Conservation (phyloP, 768 basidiomycete species). For the Rhizopogon sp. region DNA sequence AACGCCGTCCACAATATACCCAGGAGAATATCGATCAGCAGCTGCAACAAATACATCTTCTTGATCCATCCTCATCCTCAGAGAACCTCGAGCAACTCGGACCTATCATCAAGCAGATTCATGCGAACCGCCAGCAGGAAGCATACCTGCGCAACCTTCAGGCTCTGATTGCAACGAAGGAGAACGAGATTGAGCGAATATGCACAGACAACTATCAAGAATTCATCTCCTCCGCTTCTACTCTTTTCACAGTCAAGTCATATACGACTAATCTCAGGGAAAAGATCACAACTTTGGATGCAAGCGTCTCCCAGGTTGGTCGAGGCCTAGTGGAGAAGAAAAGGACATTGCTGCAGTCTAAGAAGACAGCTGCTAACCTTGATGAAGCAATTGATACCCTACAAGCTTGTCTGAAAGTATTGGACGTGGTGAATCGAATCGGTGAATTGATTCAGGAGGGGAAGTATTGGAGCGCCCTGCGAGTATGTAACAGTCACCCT, state of each 20-base stretch:
- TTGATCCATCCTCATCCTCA: constrained; percentile 81
- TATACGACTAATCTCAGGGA: constrained; percentile 93
- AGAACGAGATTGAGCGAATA: constrained; percentile 92
- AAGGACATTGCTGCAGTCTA: constrained; percentile 79
- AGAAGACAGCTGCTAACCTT: constrained; percentile 89
- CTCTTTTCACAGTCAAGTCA: constrained; percentile 90
- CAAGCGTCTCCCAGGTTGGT: constrained; percentile 85
- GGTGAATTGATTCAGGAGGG: constrained; percentile 90
- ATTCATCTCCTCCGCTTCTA: constrained; percentile 96
- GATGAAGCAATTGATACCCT: constrained; percentile 96
- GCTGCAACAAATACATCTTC: constrained; percentile 85
- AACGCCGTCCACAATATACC: constrained; percentile 66
- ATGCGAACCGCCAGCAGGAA: constrained; percentile 84
- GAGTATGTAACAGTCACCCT: constrained; percentile 85
- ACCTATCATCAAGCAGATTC: constrained; percentile 91
- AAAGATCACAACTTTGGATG: constrained; percentile 84
- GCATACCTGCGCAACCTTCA: constrained; percentile 82
- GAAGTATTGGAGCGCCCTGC: constrained; percentile 94
- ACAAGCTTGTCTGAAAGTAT: constrained; percentile 85
- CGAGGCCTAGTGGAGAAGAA: constrained; percentile 91
- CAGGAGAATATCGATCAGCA: constrained; percentile 86
- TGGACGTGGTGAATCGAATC: constrained; percentile 91
- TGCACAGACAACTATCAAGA: constrained; percentile 97
- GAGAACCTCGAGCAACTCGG: constrained; percentile 96
- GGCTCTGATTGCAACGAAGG: constrained; percentile 89